phyloP scores from a whole-genome alignment of 352 stramenopile genomes.

The Elongisporangium prolatum region DNA sequence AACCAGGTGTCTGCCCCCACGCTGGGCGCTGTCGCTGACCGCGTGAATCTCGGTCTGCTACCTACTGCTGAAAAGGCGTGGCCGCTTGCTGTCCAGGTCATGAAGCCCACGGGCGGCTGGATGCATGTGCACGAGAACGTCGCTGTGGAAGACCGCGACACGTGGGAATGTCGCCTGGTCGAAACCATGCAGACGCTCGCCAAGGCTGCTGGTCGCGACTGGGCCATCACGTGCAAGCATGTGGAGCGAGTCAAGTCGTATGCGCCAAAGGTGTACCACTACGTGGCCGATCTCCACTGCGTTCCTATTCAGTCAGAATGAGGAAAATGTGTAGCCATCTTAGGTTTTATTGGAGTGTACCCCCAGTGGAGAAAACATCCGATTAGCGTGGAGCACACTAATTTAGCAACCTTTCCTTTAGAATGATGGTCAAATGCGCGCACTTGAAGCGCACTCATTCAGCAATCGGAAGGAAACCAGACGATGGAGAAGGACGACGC shows the following conservation, averaged over 20 bases:
- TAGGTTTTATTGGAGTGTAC: neutral
- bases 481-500: constrained; percentile 12
- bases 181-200: constrained; percentile 45
- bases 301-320: neutral
- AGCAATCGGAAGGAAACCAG: neutral
- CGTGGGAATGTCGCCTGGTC: constrained; percentile 71
- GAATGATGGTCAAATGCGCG: constrained; percentile 7
- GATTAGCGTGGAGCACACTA: constrained; percentile 6
- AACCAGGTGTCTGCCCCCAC: constrained; percentile 76
- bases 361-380: no score
- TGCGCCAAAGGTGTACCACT: constrained; percentile 86
- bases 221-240: constrained; percentile 78
- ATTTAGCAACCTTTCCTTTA: constrained; percentile 6
- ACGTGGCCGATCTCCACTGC: constrained; percentile 83
- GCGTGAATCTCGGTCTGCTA: constrained; percentile 93
- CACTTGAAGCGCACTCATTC: neutral
- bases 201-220: constrained; percentile 38
- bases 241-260: constrained; percentile 92
- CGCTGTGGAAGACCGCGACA: constrained; percentile 67
- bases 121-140: constrained; percentile 97
- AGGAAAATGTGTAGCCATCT: neutral
- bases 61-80: constrained; percentile 94
- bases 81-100: constrained; percentile 86
- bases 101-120: constrained; percentile 89
- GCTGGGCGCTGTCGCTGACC: constrained; percentile 82